Base-by-base conservation (phyloP, 768 basidiomycete genomes). In the Leccinum uliginosum region DNA sequence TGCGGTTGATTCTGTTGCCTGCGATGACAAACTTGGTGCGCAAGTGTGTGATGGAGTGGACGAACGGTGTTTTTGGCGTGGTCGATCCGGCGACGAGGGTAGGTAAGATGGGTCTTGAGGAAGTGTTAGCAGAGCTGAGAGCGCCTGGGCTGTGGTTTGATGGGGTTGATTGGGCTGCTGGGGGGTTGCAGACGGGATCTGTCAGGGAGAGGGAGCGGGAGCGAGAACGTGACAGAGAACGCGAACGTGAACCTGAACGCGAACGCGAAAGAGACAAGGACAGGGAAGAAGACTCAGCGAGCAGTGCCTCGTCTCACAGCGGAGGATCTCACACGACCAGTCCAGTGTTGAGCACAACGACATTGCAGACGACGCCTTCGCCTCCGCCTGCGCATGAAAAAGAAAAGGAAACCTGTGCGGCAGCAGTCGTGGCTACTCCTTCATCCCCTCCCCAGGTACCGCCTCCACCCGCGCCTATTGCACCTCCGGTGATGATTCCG, bases 321-420 rank as follows among this genome's bases (percentile, higher is more conserved):
- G 77, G 77, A 50, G 77, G 75, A 8, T 85, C 83, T 5, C 83
- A 85, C 21, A 75, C 68, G 58, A 89, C 88, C 19, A 89, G 87
- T 60, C 89, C 88, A 0, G 87, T 89, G 4, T 66, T 89, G 26
- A 88, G 86, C 12, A 86, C 86, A 1, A 81, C 85, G 8, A 91
- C 88, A 7, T 65, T 90, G 29, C 84, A 85, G 59, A 91, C 88
- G n/a, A 89, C 88, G 7, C 88, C 88, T 0, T 87, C 85, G 2
- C 88, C 88, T 0, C 84, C 87, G 0, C 87, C 87, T 26, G 63
- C 70, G 2, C 67, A 65, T 15, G 70, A 71, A 54, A 74, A 74
- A 57, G 71, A 71, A 12, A 70, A 72, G 46, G 77, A 74, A 53
- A 71, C 73, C 3, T 71, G 29, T 9, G 59, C 4, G 19, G 40